Percentiles rank a stretch among this genome's conserved stretches.
Evolutionary conservation across 1,139 yeast species (phyloP).

Genomic region (Protomyces gravidus): DNA sequence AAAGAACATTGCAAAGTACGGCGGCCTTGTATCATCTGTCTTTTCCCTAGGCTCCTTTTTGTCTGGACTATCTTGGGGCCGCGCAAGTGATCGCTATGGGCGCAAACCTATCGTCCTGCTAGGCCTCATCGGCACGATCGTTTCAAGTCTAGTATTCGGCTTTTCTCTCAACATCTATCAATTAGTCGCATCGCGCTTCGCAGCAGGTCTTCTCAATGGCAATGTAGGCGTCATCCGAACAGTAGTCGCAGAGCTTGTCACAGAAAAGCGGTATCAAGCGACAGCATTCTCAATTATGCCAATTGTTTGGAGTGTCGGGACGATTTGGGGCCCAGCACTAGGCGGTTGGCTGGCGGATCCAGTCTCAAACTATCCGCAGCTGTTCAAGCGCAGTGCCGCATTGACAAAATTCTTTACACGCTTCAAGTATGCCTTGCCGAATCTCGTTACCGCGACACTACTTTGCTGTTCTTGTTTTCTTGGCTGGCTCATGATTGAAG

Average conservation of each 20-base stretch:
- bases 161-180: constrained; percentile 50
- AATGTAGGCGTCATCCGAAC: constrained; percentile 61
- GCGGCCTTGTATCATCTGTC: constrained; percentile 31
- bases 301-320: constrained; percentile 56
- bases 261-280: constrained; percentile 56
- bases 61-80: constrained; percentile 59
- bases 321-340: constrained; percentile 56
- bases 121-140: constrained; percentile 52
- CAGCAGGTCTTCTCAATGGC: constrained; percentile 58
- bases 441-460: constrained; percentile 42
- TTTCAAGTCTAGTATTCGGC: constrained; percentile 52
- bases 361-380: constrained; percentile 37
- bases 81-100: constrained; percentile 53
- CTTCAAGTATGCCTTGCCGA: constrained; percentile 60
- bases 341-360: constrained; percentile 49
- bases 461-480: constrained; percentile 41
- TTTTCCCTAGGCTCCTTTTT: constrained; percentile 47
- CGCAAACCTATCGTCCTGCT: constrained; percentile 53
- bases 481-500: constrained; percentile 57
- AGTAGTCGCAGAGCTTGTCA: constrained; percentile 56
- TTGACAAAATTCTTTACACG: constrained; percentile 40
- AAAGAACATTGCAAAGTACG: constrained; percentile 25
- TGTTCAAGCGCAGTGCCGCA: constrained; percentile 33
- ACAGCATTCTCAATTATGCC: constrained; percentile 60
- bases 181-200: constrained; percentile 52